These are phyloP conservation scores for Earliella scabrosa DNA, from an alignment of 1,284 basidiomycete species.

Conservation along the genomic window DNA sequence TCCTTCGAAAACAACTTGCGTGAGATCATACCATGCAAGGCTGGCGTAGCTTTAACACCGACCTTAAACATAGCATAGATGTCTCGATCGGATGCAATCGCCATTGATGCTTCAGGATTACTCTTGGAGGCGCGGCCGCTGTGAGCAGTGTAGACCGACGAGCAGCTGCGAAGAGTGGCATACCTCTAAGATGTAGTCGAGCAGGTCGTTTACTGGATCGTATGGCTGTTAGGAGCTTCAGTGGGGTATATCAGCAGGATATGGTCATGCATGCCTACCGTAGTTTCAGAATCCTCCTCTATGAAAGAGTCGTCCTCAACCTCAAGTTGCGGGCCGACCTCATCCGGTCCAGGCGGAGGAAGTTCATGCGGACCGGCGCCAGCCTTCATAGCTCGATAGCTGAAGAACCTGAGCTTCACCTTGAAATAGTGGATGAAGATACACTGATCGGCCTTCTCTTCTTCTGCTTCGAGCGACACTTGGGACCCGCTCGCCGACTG, in stretches of 20 bases:
- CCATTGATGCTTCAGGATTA: conserved; percentile 21
- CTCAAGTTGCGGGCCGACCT: neutral
- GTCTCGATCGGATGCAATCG: conserved; percentile 25
- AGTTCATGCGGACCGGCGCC: conserved; percentile 22
- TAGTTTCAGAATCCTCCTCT: conserved; percentile 3
- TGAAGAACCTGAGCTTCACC: conserved; percentile 20
- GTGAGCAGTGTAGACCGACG: neutral
- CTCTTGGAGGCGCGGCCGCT: neutral
- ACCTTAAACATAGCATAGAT: conserved; percentile 23
- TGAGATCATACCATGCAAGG: too few relatives aligned
- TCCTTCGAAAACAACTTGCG: neutral
- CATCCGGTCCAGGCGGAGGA: neutral
- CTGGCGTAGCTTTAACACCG: too few relatives aligned
- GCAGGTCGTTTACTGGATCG: conserved; percentile 14
- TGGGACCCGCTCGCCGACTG: neutral
- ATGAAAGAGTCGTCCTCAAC: neutral
- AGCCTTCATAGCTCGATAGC: conserved; percentile 13
- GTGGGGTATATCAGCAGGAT: too few relatives aligned
- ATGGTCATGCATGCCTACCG: too few relatives aligned
- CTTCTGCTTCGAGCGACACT: neutral
- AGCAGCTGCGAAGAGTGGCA: neutral
- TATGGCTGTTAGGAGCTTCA: neutral
- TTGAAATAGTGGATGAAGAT: conserved; percentile 30
- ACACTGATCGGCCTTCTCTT: conserved; percentile 20
- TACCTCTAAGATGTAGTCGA: conserved; percentile 28